phyloP scores from a whole-genome alignment of 768 basidiomycete genomes.

The Phanerodontia chrysosporium region DNA sequence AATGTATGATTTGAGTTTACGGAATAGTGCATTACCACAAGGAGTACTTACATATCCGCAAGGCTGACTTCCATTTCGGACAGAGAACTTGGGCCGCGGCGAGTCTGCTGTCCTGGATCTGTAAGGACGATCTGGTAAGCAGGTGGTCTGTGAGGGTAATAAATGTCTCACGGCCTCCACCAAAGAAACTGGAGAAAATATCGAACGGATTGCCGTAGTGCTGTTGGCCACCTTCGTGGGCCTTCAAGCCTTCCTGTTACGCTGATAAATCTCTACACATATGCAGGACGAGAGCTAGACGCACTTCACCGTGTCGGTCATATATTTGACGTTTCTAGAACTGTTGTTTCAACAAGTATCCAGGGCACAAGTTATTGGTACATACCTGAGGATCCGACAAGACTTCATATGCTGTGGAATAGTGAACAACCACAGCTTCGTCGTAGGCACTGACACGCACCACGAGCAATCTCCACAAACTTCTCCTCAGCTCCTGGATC shows the following conservation, averaged over 20 bases:
- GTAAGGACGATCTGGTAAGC: too few relatives aligned
- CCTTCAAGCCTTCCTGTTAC: constrained; percentile 80
- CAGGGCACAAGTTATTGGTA: too few relatives aligned
- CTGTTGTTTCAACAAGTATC: too few relatives aligned
- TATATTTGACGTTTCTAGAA: constrained; percentile 94
- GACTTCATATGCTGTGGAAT: constrained; percentile 82
- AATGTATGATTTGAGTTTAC: too few relatives aligned
- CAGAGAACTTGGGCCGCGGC: constrained; percentile 70
- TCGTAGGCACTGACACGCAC: constrained; percentile 38
- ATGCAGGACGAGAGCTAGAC: background rate
- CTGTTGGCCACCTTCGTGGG: constrained; percentile 83
- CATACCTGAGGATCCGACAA: constrained; percentile 79
- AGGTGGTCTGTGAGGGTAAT: too few relatives aligned
- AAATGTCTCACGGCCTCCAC: constrained; percentile 50
- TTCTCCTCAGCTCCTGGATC: constrained; percentile 75
- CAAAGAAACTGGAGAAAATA: constrained; percentile 90
- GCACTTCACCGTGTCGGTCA: constrained; percentile 87
- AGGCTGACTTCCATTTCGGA: constrained; percentile 85
- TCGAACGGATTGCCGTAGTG: constrained; percentile 85
- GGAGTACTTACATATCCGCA: constrained; percentile 71
- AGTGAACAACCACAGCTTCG: background rate
- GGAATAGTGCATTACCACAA: too few relatives aligned
- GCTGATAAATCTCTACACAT: background rate
- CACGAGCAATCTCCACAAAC: constrained; percentile 89
- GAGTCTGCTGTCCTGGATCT: constrained; percentile 51